A percentile compares a stretch with the other conserved stretches of the same genome.
Conservation (phyloP, 148 eudicot species). For the Vaccinium macrocarpon region DNA sequence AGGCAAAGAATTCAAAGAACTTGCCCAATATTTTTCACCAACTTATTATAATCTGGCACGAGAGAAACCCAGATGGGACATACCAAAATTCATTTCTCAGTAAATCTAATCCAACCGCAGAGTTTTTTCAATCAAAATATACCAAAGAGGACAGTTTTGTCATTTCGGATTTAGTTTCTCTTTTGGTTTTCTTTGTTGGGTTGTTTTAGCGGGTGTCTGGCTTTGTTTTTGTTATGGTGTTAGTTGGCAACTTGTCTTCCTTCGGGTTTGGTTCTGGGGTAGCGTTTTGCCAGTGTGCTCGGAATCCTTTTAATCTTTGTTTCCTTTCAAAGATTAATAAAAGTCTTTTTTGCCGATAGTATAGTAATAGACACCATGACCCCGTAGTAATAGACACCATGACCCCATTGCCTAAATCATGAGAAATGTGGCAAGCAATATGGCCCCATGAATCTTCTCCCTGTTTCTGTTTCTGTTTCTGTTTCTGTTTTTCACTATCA, state of each 20-base stretch:
- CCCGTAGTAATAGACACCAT: too few relatives aligned
- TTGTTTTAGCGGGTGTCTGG: too few relatives aligned
- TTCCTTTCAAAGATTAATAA: too few relatives aligned
- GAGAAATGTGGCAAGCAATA: neutral
- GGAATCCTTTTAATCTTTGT: too few relatives aligned
- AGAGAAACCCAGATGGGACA: neutral
- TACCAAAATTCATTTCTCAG: neutral
- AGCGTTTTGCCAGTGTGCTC: too few relatives aligned
- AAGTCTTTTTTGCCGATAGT: too few relatives aligned
- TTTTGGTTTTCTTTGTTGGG: too few relatives aligned
- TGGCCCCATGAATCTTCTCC: neutral
- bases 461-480: neutral
- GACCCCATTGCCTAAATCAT: neutral
- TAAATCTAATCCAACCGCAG: neutral
- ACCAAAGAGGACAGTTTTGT: neutral
- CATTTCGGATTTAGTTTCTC: too few relatives aligned
- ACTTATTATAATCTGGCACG: neutral
- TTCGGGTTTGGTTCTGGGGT: too few relatives aligned
- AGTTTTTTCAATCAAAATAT: neutral
- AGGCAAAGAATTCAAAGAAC: neutral
- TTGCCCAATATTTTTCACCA: neutral
- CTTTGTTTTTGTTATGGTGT: too few relatives aligned
- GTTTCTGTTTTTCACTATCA: neutral
- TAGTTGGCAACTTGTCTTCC: too few relatives aligned
- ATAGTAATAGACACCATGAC: too few relatives aligned